phyloP scores from a whole-genome alignment of 1,284 basidiomycete species.

The Boletus semigastroideus region DNA sequence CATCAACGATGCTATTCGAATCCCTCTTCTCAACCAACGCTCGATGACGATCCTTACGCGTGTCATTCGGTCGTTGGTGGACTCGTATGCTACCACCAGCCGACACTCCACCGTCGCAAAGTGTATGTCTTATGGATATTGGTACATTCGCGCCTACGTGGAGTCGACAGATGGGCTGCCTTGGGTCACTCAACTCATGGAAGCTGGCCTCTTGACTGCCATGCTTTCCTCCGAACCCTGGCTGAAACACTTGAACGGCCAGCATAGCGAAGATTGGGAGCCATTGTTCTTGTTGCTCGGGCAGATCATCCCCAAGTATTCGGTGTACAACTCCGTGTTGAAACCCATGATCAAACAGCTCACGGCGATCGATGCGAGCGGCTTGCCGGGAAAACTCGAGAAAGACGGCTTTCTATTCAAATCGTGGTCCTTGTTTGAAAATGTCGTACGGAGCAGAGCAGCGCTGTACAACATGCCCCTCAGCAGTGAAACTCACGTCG shows the following conservation, averaged over 20 bases:
- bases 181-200: constrained; percentile 27
- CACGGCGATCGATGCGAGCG: constrained; percentile 14
- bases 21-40: constrained; percentile 24
- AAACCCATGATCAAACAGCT: constrained; percentile 18
- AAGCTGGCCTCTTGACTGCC: constrained; percentile 26
- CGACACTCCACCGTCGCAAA: constrained; percentile 21
- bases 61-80: constrained; percentile 18
- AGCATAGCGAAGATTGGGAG: constrained; percentile 31
- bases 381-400: constrained; percentile 16
- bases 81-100: constrained; percentile 4
- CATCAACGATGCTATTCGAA: constrained; percentile 27
- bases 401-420: constrained; percentile 15
- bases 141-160: constrained; percentile 31
- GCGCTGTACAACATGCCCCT: constrained; percentile 6
- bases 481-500: constrained; percentile 15
- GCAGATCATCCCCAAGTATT: constrained; percentile 28
- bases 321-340: constrained; percentile 25
- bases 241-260: constrained; percentile 21
- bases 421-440: constrained; percentile 24
- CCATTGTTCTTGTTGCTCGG: constrained; percentile 25
- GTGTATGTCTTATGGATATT: constrained; percentile 31
- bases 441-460: constrained; percentile 17
- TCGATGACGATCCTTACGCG: constrained; percentile 22
- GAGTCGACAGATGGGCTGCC: constrained; percentile 29
- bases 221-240: constrained; percentile 30